These are phyloP conservation scores for Psilocybe subaeruginosa DNA, from an alignment of 768 basidiomycete genomes.

Conservation along the genomic window DNA sequence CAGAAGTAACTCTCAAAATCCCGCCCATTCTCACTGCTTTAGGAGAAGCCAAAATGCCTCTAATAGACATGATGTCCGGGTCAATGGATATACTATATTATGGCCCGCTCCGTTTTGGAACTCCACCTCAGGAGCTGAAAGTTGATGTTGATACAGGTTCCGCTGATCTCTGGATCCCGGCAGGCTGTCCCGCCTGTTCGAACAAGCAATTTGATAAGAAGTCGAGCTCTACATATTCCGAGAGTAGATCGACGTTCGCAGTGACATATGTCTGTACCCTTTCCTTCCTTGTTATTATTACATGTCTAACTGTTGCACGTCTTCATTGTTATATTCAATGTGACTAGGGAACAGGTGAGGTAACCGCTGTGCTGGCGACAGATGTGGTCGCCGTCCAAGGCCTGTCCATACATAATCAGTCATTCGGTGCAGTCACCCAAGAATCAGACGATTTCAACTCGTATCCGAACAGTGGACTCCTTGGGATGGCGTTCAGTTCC, in stretches of 20 bases:
- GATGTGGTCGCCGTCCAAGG: constrained; percentile 56
- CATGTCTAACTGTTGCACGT: neutral
- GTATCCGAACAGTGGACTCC: constrained; percentile 57
- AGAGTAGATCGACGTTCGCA: constrained; percentile 33
- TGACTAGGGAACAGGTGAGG: constrained; percentile 53
- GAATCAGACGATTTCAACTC: constrained; percentile 52
- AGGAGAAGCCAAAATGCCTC: constrained; percentile 22
- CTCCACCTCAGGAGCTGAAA: constrained; percentile 50
- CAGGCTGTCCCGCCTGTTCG: constrained; percentile 40
- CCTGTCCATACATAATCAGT: constrained; percentile 47
- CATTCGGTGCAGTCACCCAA: constrained; percentile 54
- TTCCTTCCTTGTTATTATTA: too few relatives aligned
- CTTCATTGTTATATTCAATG: neutral
- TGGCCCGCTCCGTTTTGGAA: constrained; percentile 50
- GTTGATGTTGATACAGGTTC: constrained; percentile 74
- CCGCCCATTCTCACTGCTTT: constrained; percentile 18
- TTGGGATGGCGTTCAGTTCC: constrained; percentile 64
- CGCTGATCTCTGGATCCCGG: constrained; percentile 63
- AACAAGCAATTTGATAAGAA: constrained; percentile 38
- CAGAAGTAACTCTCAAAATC: constrained; percentile 5
- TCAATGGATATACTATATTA: constrained; percentile 32
- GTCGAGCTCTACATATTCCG: constrained; percentile 44
- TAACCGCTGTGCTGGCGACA: constrained; percentile 47
- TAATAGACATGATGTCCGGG: constrained; percentile 27
- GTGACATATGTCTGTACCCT: constrained; percentile 47